Conservation (phyloP, 768 basidiomycete species). For the Psilocybe cyanescens region DNA sequence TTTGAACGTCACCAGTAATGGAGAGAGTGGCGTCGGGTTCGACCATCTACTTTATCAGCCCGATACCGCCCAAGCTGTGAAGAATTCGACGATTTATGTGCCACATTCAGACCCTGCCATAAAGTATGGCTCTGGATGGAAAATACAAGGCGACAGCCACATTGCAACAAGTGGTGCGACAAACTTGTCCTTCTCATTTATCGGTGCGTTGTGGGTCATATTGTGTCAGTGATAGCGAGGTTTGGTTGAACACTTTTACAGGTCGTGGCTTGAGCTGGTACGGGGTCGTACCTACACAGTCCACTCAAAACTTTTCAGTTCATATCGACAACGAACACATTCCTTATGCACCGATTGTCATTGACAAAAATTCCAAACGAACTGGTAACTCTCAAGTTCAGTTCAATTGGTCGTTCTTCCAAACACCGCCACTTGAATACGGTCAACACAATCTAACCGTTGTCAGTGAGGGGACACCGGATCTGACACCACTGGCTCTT, state of each 20-base stretch:
- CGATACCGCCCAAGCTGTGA: neutral
- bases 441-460: neutral
- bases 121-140: neutral
- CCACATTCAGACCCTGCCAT: neutral
- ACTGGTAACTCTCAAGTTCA: neutral
- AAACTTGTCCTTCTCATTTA: neutral
- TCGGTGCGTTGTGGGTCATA: neutral
- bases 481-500: neutral
- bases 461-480: neutral
- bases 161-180: neutral
- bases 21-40: neutral
- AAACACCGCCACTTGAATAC: neutral
- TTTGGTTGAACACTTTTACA: neutral
- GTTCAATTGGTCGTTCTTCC: neutral
- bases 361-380: neutral
- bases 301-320: neutral
- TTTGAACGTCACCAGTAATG: neutral
- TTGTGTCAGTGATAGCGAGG: neutral
- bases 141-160: neutral
- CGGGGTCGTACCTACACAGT: neutral
- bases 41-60: neutral
- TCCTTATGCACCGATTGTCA: too few relatives aligned
- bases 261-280: neutral
- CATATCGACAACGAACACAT: neutral
- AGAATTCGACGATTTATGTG: neutral